phyloP scores from a whole-genome alignment of 2,329 filamentous ascomycete species.

The Sporothrix mexicana region DNA sequence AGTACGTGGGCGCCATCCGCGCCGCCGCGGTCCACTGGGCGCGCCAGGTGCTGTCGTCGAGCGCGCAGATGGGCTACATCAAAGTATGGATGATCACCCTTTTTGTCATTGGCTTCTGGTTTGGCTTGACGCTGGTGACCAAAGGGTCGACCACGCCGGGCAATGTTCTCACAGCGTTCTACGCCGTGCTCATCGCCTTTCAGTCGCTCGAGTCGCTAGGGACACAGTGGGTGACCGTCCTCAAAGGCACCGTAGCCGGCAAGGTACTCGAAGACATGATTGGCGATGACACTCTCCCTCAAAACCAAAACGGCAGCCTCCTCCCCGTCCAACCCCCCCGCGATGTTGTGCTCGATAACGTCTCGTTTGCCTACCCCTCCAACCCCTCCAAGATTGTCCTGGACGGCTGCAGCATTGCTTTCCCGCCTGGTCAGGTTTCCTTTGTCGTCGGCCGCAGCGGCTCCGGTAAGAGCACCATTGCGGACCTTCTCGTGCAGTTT shows the following conservation, averaged over 20 bases:
- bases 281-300: not conserved
- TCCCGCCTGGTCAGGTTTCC: slow-evolving; percentile 73
- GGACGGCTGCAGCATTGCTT: slow-evolving; percentile 66
- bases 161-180: slow-evolving; percentile 82
- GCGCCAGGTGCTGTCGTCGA: slow-evolving; percentile 60
- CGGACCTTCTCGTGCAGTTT: slow-evolving; percentile 78
- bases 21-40: slow-evolving; percentile 58
- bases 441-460: slow-evolving; percentile 88
- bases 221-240: slow-evolving; percentile 76
- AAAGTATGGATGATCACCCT: slow-evolving; percentile 76
- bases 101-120: slow-evolving; percentile 91
- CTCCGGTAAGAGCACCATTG: slow-evolving; percentile 89
- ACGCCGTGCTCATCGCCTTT: slow-evolving; percentile 76
- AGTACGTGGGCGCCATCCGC: slow-evolving; percentile 60
- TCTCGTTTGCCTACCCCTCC: slow-evolving; percentile 82
- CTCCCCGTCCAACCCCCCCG: slow-evolving; percentile 60
- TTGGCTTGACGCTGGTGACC: slow-evolving; percentile 73
- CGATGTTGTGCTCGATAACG: slow-evolving; percentile 70
- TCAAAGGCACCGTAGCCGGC: slow-evolving; percentile 79
- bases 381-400: slow-evolving; percentile 67
- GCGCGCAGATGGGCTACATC: slow-evolving; percentile 71
- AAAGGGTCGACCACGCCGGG: slow-evolving; percentile 64
- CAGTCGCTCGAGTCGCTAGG: slow-evolving; percentile 76
- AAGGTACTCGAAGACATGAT: slow-evolving; percentile 55
- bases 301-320: no score